phyloP scores from a whole-genome alignment of 75 land plant genomes.

The Picea sitchensis region DNA sequence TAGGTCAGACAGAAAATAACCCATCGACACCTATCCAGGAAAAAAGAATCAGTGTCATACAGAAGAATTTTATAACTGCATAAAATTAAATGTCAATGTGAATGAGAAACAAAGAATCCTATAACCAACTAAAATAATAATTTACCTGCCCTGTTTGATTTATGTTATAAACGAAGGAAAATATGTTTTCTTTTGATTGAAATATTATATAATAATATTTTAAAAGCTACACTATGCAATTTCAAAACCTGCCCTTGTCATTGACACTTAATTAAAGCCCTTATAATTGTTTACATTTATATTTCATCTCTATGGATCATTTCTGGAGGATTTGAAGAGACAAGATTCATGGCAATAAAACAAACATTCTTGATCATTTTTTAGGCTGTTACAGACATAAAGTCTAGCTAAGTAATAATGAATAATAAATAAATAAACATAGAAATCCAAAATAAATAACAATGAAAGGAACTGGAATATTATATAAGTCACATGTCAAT shows the following conservation, averaged over 20 bases:
- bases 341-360: not conserved
- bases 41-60: conserved; percentile 1
- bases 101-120: not conserved
- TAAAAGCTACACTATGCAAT: too few species aligned
- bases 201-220: not conserved
- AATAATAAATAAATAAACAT: too few species aligned
- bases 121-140: not conserved
- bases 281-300: too few species aligned
- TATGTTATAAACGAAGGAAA: not conserved
- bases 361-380: not conserved
- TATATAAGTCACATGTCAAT: too few species aligned
- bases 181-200: not conserved
- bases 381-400: too few species aligned
- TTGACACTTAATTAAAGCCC: too few species aligned
- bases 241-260: too few species aligned
- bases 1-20: conserved; percentile 81
- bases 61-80: not conserved
- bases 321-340: not conserved
- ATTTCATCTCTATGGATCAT: not conserved
- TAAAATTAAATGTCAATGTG: not conserved
- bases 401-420: too few species aligned
- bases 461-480: too few species aligned
- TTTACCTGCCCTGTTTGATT: not conserved
- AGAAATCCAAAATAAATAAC: too few species aligned
- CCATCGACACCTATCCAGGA: conserved; percentile 66